Base-by-base conservation (phyloP, 352 stramenopile genomes). In the Pythium aphanidermatum region DNA sequence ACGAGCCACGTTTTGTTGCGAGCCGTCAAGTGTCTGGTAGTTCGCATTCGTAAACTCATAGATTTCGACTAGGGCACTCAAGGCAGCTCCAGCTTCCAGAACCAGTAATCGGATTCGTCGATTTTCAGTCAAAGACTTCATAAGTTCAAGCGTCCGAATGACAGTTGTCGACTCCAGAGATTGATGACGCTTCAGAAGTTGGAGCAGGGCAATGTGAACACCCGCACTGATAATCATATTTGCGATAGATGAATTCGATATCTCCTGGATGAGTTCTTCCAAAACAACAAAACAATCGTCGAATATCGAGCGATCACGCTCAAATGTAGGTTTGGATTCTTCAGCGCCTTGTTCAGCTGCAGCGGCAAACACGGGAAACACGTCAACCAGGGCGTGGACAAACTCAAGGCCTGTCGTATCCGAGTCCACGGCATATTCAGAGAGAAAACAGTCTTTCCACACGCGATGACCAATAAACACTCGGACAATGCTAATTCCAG, bases 391-490 rank as follows among this genome's bases (percentile, higher is more conserved):
- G 3, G 66, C 65, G 45, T 83, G 70, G 24, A 90, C 54, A 31
- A 90, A 87, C 31, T 82, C 74, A 0, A 83, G 54, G 6, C 78
- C 74, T 8, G 68, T 78, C 1, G 68, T 66, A 4, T 63, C 70
- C 5, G 78, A 85, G 25, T 90, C 69, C 3, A 85, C 65, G 1
- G 69, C 68, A 52, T 85, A 86, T 24, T 83, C 59, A 12, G 68
- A 59, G 24, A 87, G 62, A 48, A 90, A 90, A 14, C 68, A 86
- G n/a, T 77, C 67, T 35, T 84, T 87, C 78, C 74, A 90, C 16
- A 58, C 51, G 14, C 61, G 60, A 44, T 86, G 62, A 4, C 56
- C 50, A 29, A 86, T 83, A 8, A 90, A 68, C n/a, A 90, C 58
- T n/a, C 78, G 73, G n/a, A 87, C 70, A 29, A 90, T 83, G 24